Evolutionary conservation across 2,329 filamentous ascomycete species (phyloP).

Genomic region (Aspergillus versicolor): DNA sequence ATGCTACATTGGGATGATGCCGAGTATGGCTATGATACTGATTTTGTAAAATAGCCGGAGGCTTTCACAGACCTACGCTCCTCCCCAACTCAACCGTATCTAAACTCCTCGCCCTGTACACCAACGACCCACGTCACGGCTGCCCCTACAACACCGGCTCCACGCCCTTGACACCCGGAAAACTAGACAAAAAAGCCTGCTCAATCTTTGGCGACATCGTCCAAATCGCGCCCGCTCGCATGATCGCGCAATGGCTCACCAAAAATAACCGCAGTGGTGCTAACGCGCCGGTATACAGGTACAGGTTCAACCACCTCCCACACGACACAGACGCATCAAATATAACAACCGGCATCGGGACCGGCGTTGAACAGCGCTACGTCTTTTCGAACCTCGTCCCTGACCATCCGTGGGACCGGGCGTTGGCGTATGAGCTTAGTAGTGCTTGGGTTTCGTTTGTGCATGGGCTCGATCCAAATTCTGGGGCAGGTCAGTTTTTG

Average conservation of each 20-base stretch:
- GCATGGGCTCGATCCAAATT: not conserved
- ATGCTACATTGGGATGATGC: not conserved
- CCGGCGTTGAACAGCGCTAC: constrained; percentile 32
- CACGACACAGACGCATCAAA: not conserved
- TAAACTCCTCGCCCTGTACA: not conserved
- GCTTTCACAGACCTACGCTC: not conserved
- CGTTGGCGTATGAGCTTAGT: not conserved
- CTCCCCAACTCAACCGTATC: constrained; percentile 1
- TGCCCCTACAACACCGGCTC: not conserved
- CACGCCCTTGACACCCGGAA: not conserved
- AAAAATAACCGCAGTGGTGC: not conserved
- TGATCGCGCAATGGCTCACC: not conserved
- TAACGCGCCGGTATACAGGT: not conserved
- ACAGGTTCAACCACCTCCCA: not conserved
- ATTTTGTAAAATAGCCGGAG: not conserved
- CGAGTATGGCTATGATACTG: no score
- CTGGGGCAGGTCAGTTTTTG: not conserved
- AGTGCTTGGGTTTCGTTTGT: not conserved
- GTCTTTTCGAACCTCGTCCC: not conserved
- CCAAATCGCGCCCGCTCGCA: not conserved
- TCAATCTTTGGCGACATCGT: not conserved
- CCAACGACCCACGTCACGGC: not conserved
- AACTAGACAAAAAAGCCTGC: not conserved
- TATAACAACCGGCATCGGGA: not conserved
- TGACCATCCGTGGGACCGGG: not conserved